A percentile compares a stretch with the other conserved stretches of the same genome.
Evolutionary conservation across 768 basidiomycete species (phyloP).

Genomic region (Hericium erinaceus): DNA sequence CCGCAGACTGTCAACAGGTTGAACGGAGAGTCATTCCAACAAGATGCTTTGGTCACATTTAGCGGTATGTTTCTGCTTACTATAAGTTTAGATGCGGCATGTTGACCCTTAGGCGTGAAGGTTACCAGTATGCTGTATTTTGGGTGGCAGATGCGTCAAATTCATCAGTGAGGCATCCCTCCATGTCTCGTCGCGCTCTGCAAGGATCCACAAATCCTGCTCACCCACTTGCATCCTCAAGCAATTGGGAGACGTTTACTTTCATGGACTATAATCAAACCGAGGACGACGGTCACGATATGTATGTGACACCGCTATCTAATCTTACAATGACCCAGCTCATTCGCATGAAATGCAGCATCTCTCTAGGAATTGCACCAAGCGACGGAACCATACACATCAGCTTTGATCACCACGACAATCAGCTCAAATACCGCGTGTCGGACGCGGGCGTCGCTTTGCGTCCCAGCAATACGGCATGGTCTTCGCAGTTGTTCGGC

Average conservation of each 20-base stretch:
- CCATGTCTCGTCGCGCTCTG: slow-evolving; percentile 19
- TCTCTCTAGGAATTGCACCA: slow-evolving; percentile 27
- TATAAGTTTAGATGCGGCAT: background rate
- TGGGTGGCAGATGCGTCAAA: slow-evolving; percentile 20
- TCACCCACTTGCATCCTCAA: background rate
- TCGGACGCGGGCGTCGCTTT: slow-evolving; percentile 23
- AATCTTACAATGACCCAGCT: background rate
- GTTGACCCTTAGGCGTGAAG: slow-evolving; percentile 2
- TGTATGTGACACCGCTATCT: slow-evolving; percentile 11
- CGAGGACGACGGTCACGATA: slow-evolving; percentile 28
- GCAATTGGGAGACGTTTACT: slow-evolving; percentile 22
- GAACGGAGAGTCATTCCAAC: slow-evolving; percentile 30
- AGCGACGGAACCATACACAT: slow-evolving; percentile 28
- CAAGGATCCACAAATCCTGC: background rate
- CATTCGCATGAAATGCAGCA: slow-evolving; percentile 13
- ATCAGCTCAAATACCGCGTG: slow-evolving; percentile 24
- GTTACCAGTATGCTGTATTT: slow-evolving; percentile 28
- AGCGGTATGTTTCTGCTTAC: slow-evolving; percentile 16
- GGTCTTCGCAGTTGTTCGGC: slow-evolving; percentile 21
- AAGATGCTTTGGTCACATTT: slow-evolving; percentile 25
- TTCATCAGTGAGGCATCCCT: slow-evolving; percentile 21
- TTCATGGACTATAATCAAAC: slow-evolving; percentile 28
- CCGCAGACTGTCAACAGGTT: slow-evolving; percentile 27
- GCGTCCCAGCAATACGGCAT: slow-evolving; percentile 16
- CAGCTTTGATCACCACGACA: slow-evolving; percentile 30